Conservation (phyloP, 768 basidiomycete species). For the Tricholoma flavovirens region DNA sequence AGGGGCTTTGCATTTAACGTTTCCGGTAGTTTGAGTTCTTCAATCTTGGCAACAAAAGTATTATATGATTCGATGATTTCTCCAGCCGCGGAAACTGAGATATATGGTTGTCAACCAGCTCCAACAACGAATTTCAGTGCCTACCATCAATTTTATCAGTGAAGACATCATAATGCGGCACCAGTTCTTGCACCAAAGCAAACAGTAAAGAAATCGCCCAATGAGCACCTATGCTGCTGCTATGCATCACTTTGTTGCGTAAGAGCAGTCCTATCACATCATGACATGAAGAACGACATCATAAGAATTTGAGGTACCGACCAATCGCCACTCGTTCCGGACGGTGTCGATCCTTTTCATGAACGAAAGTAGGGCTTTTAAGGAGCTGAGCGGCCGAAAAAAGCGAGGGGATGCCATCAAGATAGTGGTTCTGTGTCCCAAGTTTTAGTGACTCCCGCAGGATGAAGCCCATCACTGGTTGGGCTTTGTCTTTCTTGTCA, state of each 20-base stretch:
- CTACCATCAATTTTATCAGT: slow-evolving; percentile 40
- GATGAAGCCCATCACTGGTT: slow-evolving; percentile 58
- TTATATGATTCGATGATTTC: slow-evolving; percentile 61
- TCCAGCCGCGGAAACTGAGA: slow-evolving; percentile 37
- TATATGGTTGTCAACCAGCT: background rate
- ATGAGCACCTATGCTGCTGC: slow-evolving; percentile 50
- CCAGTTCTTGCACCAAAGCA: slow-evolving; percentile 67
- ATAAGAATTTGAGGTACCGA: slow-evolving; percentile 23
- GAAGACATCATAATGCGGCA: slow-evolving; percentile 41
- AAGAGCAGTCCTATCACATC: slow-evolving; percentile 52
- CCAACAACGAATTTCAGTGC: slow-evolving; percentile 12
- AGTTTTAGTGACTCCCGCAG: slow-evolving; percentile 84
- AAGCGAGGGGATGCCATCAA: slow-evolving; percentile 68
- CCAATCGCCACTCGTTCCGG: slow-evolving; percentile 58
- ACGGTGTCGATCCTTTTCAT: slow-evolving; percentile 28
- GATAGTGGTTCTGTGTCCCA: slow-evolving; percentile 68
- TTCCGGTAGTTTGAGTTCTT: slow-evolving; percentile 53
- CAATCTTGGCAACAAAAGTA: slow-evolving; percentile 50
- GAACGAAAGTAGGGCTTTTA: slow-evolving; percentile 27
- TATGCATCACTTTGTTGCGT: slow-evolving; percentile 62
- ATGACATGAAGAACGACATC: background rate
- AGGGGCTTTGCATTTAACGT: slow-evolving; percentile 67
- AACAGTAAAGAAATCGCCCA: slow-evolving; percentile 75
- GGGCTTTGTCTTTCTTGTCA: slow-evolving; percentile 59
- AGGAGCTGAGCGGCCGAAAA: slow-evolving; percentile 51